A percentile compares a stretch with the other conserved stretches of the same genome.
phyloP scores from a whole-genome alignment of 228 moss, liverwort and hornwort species.

The Sphagnum fallax region DNA sequence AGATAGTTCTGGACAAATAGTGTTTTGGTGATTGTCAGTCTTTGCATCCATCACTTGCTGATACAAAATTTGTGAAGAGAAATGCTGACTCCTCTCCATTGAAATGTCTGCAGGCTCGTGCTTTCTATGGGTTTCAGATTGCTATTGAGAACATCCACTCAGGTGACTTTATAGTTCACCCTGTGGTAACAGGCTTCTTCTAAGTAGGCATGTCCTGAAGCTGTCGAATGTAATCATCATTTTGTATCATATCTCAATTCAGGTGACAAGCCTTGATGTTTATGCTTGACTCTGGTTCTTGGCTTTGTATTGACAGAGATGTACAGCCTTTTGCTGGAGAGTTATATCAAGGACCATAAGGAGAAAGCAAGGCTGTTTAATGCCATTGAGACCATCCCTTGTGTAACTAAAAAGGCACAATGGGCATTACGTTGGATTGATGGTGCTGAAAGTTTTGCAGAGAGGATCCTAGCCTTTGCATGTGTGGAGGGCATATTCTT shows the following conservation, averaged over 20 bases:
- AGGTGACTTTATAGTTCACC: slow-evolving; percentile 1
- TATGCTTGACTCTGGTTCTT: neutral
- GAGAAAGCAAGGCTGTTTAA: slow-evolving; percentile 36
- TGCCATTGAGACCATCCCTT: slow-evolving; percentile 37
- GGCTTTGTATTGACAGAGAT: slow-evolving; percentile 13
- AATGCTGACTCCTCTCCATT: neutral
- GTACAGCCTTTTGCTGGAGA: slow-evolving; percentile 41
- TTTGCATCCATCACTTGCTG: no score
- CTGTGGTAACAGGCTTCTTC: no score
- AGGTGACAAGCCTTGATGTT: no score
- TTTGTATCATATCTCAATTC: no score
- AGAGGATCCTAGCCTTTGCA: slow-evolving; percentile 46
- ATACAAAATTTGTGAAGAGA: no score
- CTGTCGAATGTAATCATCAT: no score
- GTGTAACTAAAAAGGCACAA: slow-evolving; percentile 37
- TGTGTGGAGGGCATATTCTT: slow-evolving; percentile 56
- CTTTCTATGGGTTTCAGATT: slow-evolving; percentile 48
- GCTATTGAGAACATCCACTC: slow-evolving; percentile 54
- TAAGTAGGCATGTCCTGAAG: no score
- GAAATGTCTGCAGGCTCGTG: slow-evolving; percentile 20
- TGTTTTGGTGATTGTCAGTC: no score
- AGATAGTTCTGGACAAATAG: no score
- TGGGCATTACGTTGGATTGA: slow-evolving; percentile 54
- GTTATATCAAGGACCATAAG: slow-evolving; percentile 38
- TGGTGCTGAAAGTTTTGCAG: slow-evolving; percentile 20